Base-by-base conservation (phyloP, 1,284 basidiomycete genomes). In the Boletellus sp. region DNA sequence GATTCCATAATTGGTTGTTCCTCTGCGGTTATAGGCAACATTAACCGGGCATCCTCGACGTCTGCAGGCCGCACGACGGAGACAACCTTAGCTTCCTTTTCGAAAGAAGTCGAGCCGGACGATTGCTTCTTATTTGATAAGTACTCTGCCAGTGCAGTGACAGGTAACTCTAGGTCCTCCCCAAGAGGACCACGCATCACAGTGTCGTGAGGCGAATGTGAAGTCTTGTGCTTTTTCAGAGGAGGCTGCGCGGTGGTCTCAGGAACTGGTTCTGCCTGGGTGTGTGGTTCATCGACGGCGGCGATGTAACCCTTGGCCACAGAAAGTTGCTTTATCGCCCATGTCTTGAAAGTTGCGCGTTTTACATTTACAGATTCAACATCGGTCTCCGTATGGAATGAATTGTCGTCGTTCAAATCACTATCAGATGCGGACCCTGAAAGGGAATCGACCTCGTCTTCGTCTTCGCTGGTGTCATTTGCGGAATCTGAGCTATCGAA, bases 1-100 rank as follows among this genome's bases (percentile, higher is more conserved):
- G 92, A 84, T 65, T 97, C 93, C 80, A 99, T 89, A 50, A 99
- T 93, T 5, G 82, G 79, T 65, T 99, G 94, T 65, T 99, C 97
- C 68, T 99, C 95, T 13, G 88, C 85, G 8, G 94, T 81, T 53
- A 99, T 93, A 4, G 97, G 97, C 1, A 99, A 75, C 52, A 89
- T 75, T 57, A 94, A 73, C 39, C 97, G 77, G 2, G 86, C 77
- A 52, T 89, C 89, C 57, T 89, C 82, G 7, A 97, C 84, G 32
- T 90, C 90, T 32, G 77, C 65, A 1, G 86, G 81, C 11, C 96
- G 82, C 26, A 73, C 74, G 35, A 98, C 79, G 1, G 72, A 69
- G n/a, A 94, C 77, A 39, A 78, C 71, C 57, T 80, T 83, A 16
- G 26, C 3, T 39, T 46, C 57, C 37, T 47, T 54, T 38, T 50